These are phyloP conservation scores for Ceratocystis lukuohia DNA, from an alignment of 2,329 filamentous ascomycete genomes.

Conservation along the genomic window DNA sequence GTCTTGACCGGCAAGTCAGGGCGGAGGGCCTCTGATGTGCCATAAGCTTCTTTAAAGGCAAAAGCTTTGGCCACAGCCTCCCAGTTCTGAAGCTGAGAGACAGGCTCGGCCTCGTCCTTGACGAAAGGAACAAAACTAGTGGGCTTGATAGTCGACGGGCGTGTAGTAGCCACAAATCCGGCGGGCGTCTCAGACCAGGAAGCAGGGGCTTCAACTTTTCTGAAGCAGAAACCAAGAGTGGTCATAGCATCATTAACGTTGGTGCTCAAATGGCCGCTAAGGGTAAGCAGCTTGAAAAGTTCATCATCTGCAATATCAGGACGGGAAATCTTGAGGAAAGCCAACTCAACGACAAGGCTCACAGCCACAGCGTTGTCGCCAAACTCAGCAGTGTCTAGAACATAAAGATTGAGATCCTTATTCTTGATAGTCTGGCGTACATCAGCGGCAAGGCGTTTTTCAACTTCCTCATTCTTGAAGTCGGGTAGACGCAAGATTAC, in stretches of 20 bases:
- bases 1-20: constrained; percentile 82
- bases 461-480: constrained; percentile 75
- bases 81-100: constrained; percentile 58
- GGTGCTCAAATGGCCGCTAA: constrained; percentile 13
- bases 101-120: constrained; percentile 59
- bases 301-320: constrained; percentile 50
- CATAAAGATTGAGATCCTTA: constrained; percentile 56
- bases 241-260: constrained; percentile 15
- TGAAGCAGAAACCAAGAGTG: constrained; percentile 43
- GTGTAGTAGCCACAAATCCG: constrained; percentile 19
- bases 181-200: constrained; percentile 60
- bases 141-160: constrained; percentile 49
- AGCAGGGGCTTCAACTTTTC: constrained; percentile 60
- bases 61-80: constrained; percentile 74
- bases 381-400: constrained; percentile 59
- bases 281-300: constrained; percentile 50
- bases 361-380: constrained; percentile 48
- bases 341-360: constrained; percentile 59
- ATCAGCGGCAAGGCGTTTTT: constrained; percentile 64
- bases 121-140: constrained; percentile 76
- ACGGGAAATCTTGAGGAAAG: constrained; percentile 67
- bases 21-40: constrained; percentile 57
- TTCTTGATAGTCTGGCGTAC: constrained; percentile 59
- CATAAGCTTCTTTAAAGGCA: constrained; percentile 88
- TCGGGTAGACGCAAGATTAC: constrained; percentile 64